A percentile compares a stretch with the other conserved stretches of the same genome.
Conservation (phyloP, 1,284 basidiomycete species). For the Sporisorium reilianum region DNA sequence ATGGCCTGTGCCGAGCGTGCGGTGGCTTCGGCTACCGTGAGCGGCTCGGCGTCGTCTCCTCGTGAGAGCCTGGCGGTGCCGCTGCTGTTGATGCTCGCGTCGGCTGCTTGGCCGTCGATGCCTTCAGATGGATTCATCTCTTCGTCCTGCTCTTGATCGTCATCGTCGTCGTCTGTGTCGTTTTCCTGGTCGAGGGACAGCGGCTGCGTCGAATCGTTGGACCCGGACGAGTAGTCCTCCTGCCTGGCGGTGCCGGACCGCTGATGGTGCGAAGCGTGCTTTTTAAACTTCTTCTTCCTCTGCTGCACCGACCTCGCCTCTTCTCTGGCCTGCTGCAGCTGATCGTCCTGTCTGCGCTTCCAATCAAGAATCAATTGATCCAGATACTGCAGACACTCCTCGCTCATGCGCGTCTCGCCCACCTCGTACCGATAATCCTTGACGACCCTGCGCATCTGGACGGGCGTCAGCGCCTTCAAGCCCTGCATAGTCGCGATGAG, state of each 20-base stretch:
- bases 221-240: conserved; percentile 27
- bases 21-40: conserved; percentile 40
- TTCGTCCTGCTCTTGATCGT: conserved; percentile 9
- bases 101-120: conserved; percentile 7
- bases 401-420: conserved; percentile 88
- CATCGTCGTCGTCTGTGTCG: not conserved
- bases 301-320: conserved; percentile 29
- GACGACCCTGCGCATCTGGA: conserved; percentile 93
- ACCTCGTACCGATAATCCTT: conserved; percentile 96
- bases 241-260: conserved; percentile 58
- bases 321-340: conserved; percentile 31
- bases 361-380: conserved; percentile 94
- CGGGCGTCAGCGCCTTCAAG: conserved; percentile 86
- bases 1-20: conserved; percentile 44
- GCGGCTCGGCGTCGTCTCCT: conserved; percentile 17
- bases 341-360: conserved; percentile 75
- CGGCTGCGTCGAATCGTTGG: not conserved
- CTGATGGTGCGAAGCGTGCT: conserved; percentile 35
- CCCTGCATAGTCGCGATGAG: conserved; percentile 90
- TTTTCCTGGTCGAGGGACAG: conserved; percentile 25
- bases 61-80: conserved; percentile 30
- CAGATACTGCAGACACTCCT: conserved; percentile 93
- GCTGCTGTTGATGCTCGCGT: conserved; percentile 41
- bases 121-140: conserved; percentile 4
- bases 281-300: conserved; percentile 36